A percentile compares a stretch with the other conserved stretches of the same genome.
These are phyloP conservation scores for Porphyrellus cyaneotinctus DNA, from an alignment of 768 basidiomycete species.

Conservation along the genomic window DNA sequence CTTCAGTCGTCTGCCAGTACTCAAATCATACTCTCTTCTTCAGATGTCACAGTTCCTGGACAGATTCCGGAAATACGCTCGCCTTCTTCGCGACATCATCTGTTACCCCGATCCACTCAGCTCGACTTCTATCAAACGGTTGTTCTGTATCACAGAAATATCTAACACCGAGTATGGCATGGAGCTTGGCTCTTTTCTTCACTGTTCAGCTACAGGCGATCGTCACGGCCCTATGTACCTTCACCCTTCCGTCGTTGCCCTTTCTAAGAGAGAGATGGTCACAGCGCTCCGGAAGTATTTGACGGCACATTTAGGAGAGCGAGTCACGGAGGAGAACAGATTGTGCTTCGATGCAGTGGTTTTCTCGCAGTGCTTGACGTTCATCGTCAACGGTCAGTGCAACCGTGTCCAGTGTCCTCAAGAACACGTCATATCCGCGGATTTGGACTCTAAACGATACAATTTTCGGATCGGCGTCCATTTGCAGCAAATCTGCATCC, in stretches of 20 bases:
- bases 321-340: conserved; percentile 33
- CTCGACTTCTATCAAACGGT: conserved; percentile 19
- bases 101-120: conserved; percentile 5
- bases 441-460: conserved; percentile 33
- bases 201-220: neutral
- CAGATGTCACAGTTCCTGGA: conserved; percentile 7
- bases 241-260: neutral
- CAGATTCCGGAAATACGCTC: conserved; percentile 5
- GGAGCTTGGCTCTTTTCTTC: conserved; percentile 7
- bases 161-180: conserved; percentile 11
- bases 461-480: conserved; percentile 42
- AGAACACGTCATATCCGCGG: conserved; percentile 32
- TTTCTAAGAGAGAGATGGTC: conserved; percentile 22
- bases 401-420: conserved; percentile 31
- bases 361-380: conserved; percentile 39
- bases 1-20: conserved; percentile 4
- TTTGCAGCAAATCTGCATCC: conserved; percentile 48
- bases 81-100: conserved; percentile 5
- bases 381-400: conserved; percentile 33
- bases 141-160: conserved; percentile 21
- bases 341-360: conserved; percentile 26
- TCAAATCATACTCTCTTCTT: conserved; percentile 23
- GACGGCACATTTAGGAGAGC: conserved; percentile 22
- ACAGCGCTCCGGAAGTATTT: conserved; percentile 25
- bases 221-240: neutral